phyloP scores from a whole-genome alignment of 83 land plant species.

The Picea abies region DNA sequence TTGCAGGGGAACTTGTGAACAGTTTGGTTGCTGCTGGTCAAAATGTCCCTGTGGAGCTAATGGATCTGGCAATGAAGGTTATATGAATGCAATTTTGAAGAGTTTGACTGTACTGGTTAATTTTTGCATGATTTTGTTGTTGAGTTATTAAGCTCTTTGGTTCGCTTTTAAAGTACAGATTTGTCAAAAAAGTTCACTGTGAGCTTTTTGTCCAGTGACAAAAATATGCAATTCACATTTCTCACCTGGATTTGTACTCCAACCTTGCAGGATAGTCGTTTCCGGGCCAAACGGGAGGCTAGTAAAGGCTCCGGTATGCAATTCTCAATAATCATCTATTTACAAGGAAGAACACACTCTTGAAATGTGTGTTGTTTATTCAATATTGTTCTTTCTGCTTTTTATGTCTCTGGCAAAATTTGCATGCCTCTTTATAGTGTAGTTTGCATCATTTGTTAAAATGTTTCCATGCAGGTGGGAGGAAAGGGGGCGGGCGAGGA shows the following conservation, averaged over 20 bases:
- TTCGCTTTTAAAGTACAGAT: background rate
- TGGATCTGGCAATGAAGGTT: conserved; percentile 99
- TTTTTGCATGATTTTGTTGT: background rate
- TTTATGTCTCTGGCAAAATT: background rate
- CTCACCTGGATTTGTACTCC: conserved; percentile 6
- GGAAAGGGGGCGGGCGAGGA: conserved; percentile 63
- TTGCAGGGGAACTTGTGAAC: conserved; percentile 95
- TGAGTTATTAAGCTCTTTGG: background rate
- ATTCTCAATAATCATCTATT: background rate
- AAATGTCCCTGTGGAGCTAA: conserved; percentile 80
- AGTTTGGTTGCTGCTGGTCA: conserved; percentile 97
- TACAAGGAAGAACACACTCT: background rate
- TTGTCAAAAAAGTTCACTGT: background rate
- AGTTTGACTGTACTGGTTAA: background rate
- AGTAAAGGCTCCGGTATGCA: conserved; percentile 38
- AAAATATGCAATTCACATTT: background rate
- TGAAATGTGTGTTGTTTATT: background rate
- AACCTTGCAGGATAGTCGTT: conserved; percentile 81
- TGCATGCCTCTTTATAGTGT: background rate
- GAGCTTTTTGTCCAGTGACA: conserved; percentile 3
- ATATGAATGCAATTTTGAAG: background rate
- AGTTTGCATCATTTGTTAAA: background rate
- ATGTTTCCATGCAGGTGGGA: conserved; percentile 45
- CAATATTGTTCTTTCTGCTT: background rate
- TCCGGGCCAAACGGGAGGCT: conserved; percentile 87